Conservation (phyloP, 805 yeast genomes). For the Metschnikowia dekortorum region DNA sequence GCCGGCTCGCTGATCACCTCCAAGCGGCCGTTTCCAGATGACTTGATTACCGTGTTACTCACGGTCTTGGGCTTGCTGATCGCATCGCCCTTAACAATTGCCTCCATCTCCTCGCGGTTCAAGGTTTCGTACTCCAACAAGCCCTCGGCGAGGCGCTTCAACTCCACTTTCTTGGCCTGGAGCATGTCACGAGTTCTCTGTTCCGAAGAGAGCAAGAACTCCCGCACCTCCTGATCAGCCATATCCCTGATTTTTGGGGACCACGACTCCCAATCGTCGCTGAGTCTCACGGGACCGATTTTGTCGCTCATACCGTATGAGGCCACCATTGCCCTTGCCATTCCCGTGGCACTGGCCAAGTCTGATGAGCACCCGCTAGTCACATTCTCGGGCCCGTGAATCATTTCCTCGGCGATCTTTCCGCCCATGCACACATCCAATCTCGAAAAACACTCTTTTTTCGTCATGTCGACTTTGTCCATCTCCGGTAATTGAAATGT, state of each 20-base stretch:
- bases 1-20: conserved; percentile 17
- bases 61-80: conserved; percentile 63
- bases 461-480: conserved; percentile 94
- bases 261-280: conserved; percentile 95
- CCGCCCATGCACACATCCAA: conserved; percentile 99
- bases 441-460: conserved; percentile 82
- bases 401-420: conserved; percentile 90
- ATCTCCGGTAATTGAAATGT: conserved; percentile 97
- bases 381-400: conserved; percentile 86
- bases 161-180: conserved; percentile 57
- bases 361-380: conserved; percentile 96
- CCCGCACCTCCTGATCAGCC: conserved; percentile 91
- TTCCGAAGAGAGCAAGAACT: conserved; percentile 69
- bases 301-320: conserved; percentile 93
- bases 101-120: conserved; percentile 85
- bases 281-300: conserved; percentile 86
- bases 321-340: conserved; percentile 96
- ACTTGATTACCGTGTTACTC: conserved; percentile 60
- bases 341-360: conserved; percentile 80
- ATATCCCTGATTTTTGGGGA: conserved; percentile 79
- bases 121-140: conserved; percentile 92
- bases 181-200: conserved; percentile 71
- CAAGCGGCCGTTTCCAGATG: conserved; percentile 16
- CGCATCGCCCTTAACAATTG: conserved; percentile 74
- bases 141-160: conserved; percentile 87